phyloP scores from a whole-genome alignment of 805 yeast genomes.

The Ogataea ramenticola region DNA sequence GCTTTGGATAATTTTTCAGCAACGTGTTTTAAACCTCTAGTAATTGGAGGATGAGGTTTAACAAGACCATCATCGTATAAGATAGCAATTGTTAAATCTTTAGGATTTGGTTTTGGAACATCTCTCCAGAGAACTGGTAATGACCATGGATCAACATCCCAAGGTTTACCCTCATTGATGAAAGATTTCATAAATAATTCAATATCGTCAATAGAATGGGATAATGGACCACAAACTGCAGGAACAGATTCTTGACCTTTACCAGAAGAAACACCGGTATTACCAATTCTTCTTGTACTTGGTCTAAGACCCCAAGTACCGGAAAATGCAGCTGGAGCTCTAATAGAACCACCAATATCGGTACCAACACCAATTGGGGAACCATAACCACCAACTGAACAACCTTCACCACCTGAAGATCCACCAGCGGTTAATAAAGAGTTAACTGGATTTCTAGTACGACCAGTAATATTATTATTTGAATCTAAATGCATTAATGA shows the following conservation, averaged over 20 bases:
- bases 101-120: conserved; percentile 30
- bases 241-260: conserved; percentile 61
- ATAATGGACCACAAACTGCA: conserved; percentile 63
- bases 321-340: conserved; percentile 61
- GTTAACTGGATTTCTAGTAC: conserved; percentile 53
- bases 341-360: conserved; percentile 66
- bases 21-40: conserved; percentile 47
- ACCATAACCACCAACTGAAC: conserved; percentile 50
- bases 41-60: conserved; percentile 60
- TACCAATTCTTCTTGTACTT: conserved; percentile 45
- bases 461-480: conserved; percentile 50
- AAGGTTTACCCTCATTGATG: conserved; percentile 58
- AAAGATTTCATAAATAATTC: conserved; percentile 60
- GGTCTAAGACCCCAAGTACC: conserved; percentile 62
- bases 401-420: conserved; percentile 71
- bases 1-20: conserved; percentile 49
- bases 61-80: conserved; percentile 60
- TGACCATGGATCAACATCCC: conserved; percentile 41
- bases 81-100: conserved; percentile 49
- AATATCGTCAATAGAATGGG: conserved; percentile 57
- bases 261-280: conserved; percentile 47
- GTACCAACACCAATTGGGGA: conserved; percentile 61
- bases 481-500: conserved; percentile 64
- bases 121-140: conserved; percentile 49
- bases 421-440: conserved; percentile 59